Percentiles rank a stretch among this genome's conserved stretches.
phyloP scores from a whole-genome alignment of 805 yeast genomes.

The Ogataea methanolica region DNA sequence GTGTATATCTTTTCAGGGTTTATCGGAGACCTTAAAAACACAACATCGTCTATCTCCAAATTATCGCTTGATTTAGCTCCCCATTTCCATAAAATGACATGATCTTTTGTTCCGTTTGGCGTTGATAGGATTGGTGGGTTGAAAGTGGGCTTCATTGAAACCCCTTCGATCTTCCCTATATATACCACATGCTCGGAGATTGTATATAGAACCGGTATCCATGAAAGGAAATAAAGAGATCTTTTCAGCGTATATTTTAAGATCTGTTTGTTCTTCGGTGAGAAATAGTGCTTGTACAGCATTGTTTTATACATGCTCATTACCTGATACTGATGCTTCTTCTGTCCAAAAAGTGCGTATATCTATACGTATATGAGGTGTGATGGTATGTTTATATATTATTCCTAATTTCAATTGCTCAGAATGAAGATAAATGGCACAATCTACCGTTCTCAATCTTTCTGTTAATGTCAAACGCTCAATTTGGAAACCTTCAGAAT shows the following conservation, averaged over 20 bases:
- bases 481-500: no score
- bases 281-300: conserved; percentile 1
- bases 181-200: conserved; percentile 67
- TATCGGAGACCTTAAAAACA: conserved; percentile 74
- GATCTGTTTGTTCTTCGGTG: conserved; percentile 9
- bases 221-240: conserved; percentile 42
- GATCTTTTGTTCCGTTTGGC: conserved; percentile 38
- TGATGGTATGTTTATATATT: no score
- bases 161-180: conserved; percentile 71
- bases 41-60: conserved; percentile 61
- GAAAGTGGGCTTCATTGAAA: conserved; percentile 85
- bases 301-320: no score
- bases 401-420: no score
- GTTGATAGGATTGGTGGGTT: conserved; percentile 52
- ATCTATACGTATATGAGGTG: neutral
- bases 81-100: conserved; percentile 68
- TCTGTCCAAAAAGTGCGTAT: no score
- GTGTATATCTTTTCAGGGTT: conserved; percentile 73
- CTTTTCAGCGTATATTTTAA: conserved; percentile 27
- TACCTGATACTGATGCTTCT: no score
- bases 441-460: no score
- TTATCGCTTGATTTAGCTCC: conserved; percentile 43
- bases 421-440: no score
- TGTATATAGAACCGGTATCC: conserved; percentile 79
- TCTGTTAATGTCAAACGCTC: no score